Evolutionary conservation across 2,329 filamentous ascomycete species (phyloP).

Genomic region (Amesomyces nigricolor): DNA sequence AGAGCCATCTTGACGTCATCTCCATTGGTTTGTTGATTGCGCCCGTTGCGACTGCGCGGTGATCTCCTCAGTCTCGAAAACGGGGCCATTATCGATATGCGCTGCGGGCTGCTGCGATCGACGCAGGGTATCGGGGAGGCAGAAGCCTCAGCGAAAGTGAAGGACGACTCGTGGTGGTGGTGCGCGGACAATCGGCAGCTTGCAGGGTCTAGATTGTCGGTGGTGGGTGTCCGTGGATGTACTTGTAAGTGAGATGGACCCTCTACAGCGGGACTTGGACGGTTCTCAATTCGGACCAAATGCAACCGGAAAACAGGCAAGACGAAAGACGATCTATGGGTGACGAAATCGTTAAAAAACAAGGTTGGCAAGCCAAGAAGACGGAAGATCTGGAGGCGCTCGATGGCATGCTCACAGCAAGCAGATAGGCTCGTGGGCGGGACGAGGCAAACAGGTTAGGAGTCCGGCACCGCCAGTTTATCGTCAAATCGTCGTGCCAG

Average conservation of each 20-base stretch:
- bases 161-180: background rate
- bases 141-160: slow-evolving; percentile 8
- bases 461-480: slow-evolving; percentile 20
- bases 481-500: background rate
- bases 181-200: background rate
- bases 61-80: slow-evolving; percentile 31
- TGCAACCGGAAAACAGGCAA: background rate
- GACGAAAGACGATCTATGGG: background rate
- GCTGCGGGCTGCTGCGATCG: slow-evolving; percentile 1
- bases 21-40: slow-evolving; percentile 7
- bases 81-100: slow-evolving; percentile 29
- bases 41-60: slow-evolving; percentile 21
- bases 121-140: background rate
- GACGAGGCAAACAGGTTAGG: background rate
- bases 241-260: background rate
- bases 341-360: too few relatives aligned
- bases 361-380: background rate
- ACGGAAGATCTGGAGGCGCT: background rate
- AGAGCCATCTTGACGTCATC: slow-evolving; percentile 19
- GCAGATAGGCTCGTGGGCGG: background rate
- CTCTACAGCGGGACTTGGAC: too few relatives aligned
- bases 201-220: background rate
- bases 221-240: background rate
- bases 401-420: background rate
- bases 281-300: background rate